Evolutionary conservation across 2,329 filamentous ascomycete species (phyloP).

Genomic region (Diplodia sapinea): DNA sequence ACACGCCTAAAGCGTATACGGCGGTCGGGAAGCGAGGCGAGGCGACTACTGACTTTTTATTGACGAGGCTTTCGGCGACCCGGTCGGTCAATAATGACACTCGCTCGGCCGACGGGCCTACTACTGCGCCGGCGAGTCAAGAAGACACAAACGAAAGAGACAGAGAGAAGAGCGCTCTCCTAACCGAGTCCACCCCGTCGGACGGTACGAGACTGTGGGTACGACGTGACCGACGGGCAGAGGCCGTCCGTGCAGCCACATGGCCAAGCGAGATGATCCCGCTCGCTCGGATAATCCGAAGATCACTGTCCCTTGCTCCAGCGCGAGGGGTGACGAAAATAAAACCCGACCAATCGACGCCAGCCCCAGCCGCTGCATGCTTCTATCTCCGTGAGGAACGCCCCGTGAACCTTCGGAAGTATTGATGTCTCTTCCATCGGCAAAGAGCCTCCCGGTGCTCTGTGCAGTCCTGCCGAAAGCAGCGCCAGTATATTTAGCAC

Average conservation of each 20-base stretch:
- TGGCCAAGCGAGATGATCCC: constrained; percentile 11
- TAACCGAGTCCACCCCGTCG: not conserved
- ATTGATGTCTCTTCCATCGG: not conserved
- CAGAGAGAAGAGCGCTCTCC: not conserved
- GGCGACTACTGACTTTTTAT: not conserved
- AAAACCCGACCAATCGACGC: not conserved
- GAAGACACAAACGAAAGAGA: not conserved
- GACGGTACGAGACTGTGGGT: too few relatives aligned
- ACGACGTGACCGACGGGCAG: too few relatives aligned
- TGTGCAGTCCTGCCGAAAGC: not conserved
- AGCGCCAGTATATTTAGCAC: not conserved
- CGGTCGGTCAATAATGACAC: not conserved
- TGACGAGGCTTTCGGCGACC: not conserved
- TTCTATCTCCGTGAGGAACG: not conserved
- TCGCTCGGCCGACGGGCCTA: not conserved
- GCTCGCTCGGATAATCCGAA: not conserved
- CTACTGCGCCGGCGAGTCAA: not conserved
- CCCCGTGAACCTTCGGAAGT: not conserved
- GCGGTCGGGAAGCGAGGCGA: not conserved
- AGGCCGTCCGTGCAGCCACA: constrained; percentile 21
- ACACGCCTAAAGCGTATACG: not conserved
- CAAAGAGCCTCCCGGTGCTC: not conserved
- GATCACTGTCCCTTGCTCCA: not conserved
- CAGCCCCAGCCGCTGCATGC: not conserved
- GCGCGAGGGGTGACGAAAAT: not conserved